phyloP scores from a whole-genome alignment of 164 flowering plant genomes.

The Chloranthus sessilifolius region DNA sequence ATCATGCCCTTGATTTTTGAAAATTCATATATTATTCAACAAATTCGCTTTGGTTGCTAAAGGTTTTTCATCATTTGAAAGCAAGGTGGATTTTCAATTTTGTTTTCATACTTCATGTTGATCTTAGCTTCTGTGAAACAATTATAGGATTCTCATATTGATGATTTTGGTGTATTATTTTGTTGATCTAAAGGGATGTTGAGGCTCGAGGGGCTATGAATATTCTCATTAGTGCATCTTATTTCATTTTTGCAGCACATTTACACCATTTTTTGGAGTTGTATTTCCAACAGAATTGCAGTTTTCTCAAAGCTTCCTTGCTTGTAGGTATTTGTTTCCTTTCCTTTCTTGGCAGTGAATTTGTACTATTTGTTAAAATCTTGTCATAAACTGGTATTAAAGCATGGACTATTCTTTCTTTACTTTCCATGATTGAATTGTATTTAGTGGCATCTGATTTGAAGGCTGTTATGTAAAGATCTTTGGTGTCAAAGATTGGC shows the following conservation, averaged over 20 bases:
- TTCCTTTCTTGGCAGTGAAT: constrained; percentile 1
- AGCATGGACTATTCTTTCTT: not conserved
- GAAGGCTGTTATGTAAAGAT: no score
- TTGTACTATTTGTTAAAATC: not conserved
- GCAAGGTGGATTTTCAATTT: not conserved
- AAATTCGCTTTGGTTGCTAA: not conserved
- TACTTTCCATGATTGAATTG: not conserved
- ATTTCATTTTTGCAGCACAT: constrained; percentile 58
- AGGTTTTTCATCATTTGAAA: not conserved
- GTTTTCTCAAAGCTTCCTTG: constrained; percentile 47
- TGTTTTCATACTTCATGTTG: not conserved
- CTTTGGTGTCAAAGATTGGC: no score
- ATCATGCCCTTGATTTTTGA: not conserved
- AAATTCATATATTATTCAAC: not conserved
- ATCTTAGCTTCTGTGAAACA: not conserved
- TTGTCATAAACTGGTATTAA: not conserved
- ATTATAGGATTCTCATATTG: not conserved
- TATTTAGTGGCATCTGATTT: not conserved
- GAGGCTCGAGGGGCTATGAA: not conserved
- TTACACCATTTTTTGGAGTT: constrained; percentile 74
- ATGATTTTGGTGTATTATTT: not conserved
- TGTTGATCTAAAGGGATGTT: not conserved
- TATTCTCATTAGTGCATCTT: not conserved
- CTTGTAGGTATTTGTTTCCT: constrained; percentile 47
- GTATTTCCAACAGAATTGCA: constrained; percentile 41